These are phyloP conservation scores for Graphilbum ipis-grandicollis DNA, from an alignment of 2,329 filamentous ascomycete genomes.

Conservation along the genomic window DNA sequence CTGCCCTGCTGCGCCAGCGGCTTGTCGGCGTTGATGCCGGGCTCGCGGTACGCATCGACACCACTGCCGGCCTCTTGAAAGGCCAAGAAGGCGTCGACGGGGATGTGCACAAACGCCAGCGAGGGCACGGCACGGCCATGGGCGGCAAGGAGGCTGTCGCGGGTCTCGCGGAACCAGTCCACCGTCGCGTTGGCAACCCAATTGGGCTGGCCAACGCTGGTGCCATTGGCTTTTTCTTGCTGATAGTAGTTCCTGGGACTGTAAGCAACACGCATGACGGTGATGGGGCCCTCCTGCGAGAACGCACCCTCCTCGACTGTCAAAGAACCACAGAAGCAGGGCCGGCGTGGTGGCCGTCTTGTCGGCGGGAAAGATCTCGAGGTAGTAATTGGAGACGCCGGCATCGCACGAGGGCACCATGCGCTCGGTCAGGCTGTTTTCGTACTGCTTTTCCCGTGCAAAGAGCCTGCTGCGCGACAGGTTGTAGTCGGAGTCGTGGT, in stretches of 20 bases:
- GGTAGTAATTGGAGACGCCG: slow-evolving; percentile 16
- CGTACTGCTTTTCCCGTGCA: slow-evolving; percentile 11
- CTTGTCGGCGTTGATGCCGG: slow-evolving; percentile 18
- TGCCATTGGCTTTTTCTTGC: slow-evolving; percentile 5
- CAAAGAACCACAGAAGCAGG: slow-evolving; percentile 45
- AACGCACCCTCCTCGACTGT: slow-evolving; percentile 30
- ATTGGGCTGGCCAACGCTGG: slow-evolving; percentile 13
- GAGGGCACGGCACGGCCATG: slow-evolving; percentile 20
- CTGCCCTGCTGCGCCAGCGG: slow-evolving; percentile 15
- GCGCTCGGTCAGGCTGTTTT: slow-evolving; percentile 10
- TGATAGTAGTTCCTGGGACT: slow-evolving; percentile 10
- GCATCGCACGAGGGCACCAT: slow-evolving; percentile 11
- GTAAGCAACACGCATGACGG: no score
- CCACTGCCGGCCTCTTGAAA: slow-evolving; percentile 12
- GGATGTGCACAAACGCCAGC: slow-evolving; percentile 32
- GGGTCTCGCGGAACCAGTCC: slow-evolving; percentile 24
- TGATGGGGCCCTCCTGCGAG: no score
- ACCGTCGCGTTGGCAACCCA: slow-evolving; percentile 28
- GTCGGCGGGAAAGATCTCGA: slow-evolving; percentile 13
- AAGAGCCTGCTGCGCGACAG: slow-evolving; percentile 19
- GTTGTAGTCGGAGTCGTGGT: slow-evolving; percentile 37
- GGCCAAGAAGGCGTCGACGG: slow-evolving; percentile 15
- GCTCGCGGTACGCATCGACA: slow-evolving; percentile 13
- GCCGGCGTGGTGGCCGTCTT: slow-evolving; percentile 7
- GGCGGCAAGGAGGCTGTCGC: slow-evolving; percentile 12